Evolutionary conservation across 805 yeast genomes (phyloP).

Genomic region (Komagataella kurtzmanii): DNA sequence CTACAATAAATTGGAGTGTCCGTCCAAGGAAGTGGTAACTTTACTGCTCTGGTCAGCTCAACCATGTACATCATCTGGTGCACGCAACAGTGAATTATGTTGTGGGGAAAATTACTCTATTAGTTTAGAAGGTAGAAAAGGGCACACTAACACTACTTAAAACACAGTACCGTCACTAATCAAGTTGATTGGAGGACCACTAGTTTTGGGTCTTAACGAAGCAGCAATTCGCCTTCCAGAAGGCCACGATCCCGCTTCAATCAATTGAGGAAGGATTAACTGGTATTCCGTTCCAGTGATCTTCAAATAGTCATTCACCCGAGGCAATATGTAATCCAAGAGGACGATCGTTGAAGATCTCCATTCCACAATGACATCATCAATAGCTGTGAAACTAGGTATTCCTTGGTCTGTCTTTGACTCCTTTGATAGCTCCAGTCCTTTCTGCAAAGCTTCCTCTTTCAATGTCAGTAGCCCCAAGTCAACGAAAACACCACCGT

Average conservation of each 20-base stretch:
- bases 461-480: slow-evolving; percentile 36
- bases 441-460: slow-evolving; percentile 21
- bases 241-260: slow-evolving; percentile 61
- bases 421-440: slow-evolving; percentile 20
- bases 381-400: slow-evolving; percentile 39
- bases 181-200: slow-evolving; percentile 53
- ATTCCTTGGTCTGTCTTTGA: slow-evolving; percentile 14
- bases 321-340: slow-evolving; percentile 36
- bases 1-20: background rate
- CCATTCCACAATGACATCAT: slow-evolving; percentile 58
- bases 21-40: no score
- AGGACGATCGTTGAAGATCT: slow-evolving; percentile 47
- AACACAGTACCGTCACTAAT: slow-evolving; percentile 56
- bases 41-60: background rate
- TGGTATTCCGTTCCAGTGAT: slow-evolving; percentile 16
- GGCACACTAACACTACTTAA: slow-evolving; percentile 11
- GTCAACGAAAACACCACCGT: slow-evolving; percentile 53
- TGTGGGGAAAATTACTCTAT: background rate
- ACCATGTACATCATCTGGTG: no score
- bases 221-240: slow-evolving; percentile 52
- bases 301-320: slow-evolving; percentile 32
- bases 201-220: slow-evolving; percentile 28
- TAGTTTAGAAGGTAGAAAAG: background rate
- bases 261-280: slow-evolving; percentile 38
- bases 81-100: background rate